phyloP scores from a whole-genome alignment of 441 rosid genomes.

The Macaranga tanarius region DNA sequence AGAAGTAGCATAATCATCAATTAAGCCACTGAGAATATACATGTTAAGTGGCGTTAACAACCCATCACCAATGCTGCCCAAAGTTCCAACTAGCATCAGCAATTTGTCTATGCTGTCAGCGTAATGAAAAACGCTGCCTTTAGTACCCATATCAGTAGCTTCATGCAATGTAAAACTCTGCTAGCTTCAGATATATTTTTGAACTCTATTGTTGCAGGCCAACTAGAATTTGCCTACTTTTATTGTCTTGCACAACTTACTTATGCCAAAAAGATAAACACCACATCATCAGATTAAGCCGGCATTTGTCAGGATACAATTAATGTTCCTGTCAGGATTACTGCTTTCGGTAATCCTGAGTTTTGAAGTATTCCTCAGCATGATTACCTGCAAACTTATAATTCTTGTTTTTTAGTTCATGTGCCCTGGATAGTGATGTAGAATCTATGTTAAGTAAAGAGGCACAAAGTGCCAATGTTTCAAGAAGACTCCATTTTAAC shows the following conservation, averaged over 20 bases:
- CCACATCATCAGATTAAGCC: constrained; percentile 7
- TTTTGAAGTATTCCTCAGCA: not conserved
- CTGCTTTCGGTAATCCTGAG: constrained; percentile 3
- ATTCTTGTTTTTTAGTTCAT: too few relatives aligned
- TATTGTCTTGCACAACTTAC: not conserved
- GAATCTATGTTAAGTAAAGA: not conserved
- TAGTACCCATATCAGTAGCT: constrained; percentile 32
- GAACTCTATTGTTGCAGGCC: not conserved
- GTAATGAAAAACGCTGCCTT: constrained; percentile 43
- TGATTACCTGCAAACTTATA: not conserved
- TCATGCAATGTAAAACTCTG: not conserved
- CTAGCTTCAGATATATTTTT: not conserved
- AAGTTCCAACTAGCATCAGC: constrained; percentile 47
- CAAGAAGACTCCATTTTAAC: not conserved
- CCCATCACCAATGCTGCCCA: constrained; percentile 71
- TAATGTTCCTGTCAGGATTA: not conserved
- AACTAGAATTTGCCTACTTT: not conserved
- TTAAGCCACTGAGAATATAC: constrained; percentile 46
- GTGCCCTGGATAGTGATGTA: not conserved
- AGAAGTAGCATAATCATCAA: constrained; percentile 47
- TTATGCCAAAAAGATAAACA: constrained; percentile 10
- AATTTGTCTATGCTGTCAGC: constrained; percentile 49
- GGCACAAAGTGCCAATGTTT: not conserved
- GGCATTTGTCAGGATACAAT: constrained; percentile 18
- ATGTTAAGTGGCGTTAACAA: constrained; percentile 49